Percentiles rank a stretch among this genome's conserved stretches.
These are phyloP conservation scores for Cylindrodendrum hubeiense DNA, from an alignment of 2,329 filamentous ascomycete genomes.

Conservation along the genomic window DNA sequence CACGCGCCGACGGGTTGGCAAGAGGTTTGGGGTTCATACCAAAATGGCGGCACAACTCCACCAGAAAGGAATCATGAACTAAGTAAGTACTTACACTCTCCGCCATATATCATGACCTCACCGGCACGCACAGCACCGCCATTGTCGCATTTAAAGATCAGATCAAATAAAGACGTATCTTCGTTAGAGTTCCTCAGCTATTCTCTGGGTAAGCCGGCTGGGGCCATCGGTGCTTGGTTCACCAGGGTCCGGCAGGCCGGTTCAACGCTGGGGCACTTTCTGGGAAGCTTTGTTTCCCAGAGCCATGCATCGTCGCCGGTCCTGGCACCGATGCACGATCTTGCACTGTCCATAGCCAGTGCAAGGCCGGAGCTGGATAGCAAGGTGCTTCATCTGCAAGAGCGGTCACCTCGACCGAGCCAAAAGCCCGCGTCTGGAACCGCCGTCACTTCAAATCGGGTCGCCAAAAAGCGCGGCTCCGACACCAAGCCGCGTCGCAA, in stretches of 20 bases:
- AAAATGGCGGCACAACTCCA: background rate
- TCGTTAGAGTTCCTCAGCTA: background rate
- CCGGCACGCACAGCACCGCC: too few species aligned
- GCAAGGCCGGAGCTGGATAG: background rate
- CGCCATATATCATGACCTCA: too few species aligned
- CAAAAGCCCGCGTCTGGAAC: background rate
- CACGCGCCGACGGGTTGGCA: background rate
- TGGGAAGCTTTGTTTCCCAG: background rate
- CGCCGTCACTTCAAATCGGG: background rate
- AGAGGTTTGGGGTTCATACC: background rate
- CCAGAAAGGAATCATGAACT: background rate
- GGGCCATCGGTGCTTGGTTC: background rate
- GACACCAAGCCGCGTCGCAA: background rate
- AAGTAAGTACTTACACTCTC: background rate
- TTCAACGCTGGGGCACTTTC: background rate
- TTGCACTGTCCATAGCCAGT: background rate
- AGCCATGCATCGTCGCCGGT: background rate
- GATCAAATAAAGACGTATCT: background rate
- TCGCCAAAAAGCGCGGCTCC: background rate
- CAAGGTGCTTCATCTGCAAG: background rate
- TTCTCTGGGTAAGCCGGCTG: background rate
- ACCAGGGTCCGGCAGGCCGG: background rate
- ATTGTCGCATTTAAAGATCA: background rate
- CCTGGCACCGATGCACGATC: background rate
- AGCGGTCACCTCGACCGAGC: background rate